Evolutionary conservation across 441 rosid species (phyloP), one percentile per base, ranked within the genome.

Genomic region (Geranium incanum): DNA sequence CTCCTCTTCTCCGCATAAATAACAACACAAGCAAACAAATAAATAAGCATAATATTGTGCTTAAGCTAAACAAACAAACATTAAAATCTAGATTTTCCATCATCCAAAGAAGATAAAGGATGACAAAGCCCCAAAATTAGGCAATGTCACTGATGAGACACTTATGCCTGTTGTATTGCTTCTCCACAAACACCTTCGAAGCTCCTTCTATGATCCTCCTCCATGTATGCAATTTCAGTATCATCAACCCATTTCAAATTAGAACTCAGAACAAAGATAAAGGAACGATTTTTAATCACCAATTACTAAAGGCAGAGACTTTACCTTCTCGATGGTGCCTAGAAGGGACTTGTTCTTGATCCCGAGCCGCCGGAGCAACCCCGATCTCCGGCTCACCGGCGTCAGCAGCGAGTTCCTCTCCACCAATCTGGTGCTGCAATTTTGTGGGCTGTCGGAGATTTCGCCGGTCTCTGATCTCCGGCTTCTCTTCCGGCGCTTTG

Each of bases 401-500:
- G 59, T n/a, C 5, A 50, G 59, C 59, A 50, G 59, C 59, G 59
- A 50, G 59, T 50, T 13, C 59, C 59, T 50, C 59, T 50, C 59
- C 16, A n/a, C 59, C 15, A 50, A 13, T 15, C 59, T 50, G 16
- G 59, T n/a, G 52, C 43, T 39, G 43, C 43, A 39, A 43, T 43
- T 43, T 16, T 12, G 62, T 55, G 62, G 62, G 62, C 62, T 55
- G 21, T 55, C 62, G 62, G 21, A 55, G 62, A n/a, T 55, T 16
- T 12, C 62, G 50, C 50, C 43, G 43, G 6, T 39, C 16, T 11
- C 59, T 5, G 16, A n/a, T 50, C 18, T 13, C 16, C 59, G 59
- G 59, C 59, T 55, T 55, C 62, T 55, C n/a, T 55, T 55, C 62
- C 62, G 62, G 62, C 62, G 62, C 62, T 55, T 55, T 1, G 21